Percentiles rank a stretch among this genome's conserved stretches.
phyloP scores from a whole-genome alignment of 257 asterid species.

The Solanum verrucosum region DNA sequence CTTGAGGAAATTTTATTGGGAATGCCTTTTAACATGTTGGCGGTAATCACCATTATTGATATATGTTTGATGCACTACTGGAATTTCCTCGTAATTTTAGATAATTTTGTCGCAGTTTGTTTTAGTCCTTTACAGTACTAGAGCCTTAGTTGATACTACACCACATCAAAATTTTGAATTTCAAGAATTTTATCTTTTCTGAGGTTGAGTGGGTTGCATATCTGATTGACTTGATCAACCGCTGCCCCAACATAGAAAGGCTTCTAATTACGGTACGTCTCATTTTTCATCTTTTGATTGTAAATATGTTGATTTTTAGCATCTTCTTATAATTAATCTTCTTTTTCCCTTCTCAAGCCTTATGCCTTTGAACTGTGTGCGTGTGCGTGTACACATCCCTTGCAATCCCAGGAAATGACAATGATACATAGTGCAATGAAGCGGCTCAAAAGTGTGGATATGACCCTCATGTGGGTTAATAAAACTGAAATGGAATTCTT shows the following conservation, averaged over 20 bases:
- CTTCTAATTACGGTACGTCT: not conserved
- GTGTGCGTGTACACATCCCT: not conserved
- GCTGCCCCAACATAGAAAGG: not conserved
- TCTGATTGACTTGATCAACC: not conserved
- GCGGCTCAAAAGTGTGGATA: not conserved
- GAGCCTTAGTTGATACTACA: too few species aligned
- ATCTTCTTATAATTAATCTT: not conserved
- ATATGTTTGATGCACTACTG: not conserved
- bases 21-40: not conserved
- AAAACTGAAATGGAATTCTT: not conserved
- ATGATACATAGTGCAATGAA: not conserved
- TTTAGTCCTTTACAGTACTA: not conserved
- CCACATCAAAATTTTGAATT: not conserved
- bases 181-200: too few species aligned
- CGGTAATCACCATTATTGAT: not conserved
- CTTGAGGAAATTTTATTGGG: too few species aligned
- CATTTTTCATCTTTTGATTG: too few species aligned
- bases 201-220: not conserved
- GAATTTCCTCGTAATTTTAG: not conserved
- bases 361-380: not conserved
- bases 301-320: not conserved
- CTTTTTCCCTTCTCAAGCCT: not conserved
- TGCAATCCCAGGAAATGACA: not conserved
- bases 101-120: too few species aligned
- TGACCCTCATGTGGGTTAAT: not conserved